Evolutionary conservation across 228 moss, liverwort and hornwort species (phyloP).

Genomic region (Sphagnum magellanicum): DNA sequence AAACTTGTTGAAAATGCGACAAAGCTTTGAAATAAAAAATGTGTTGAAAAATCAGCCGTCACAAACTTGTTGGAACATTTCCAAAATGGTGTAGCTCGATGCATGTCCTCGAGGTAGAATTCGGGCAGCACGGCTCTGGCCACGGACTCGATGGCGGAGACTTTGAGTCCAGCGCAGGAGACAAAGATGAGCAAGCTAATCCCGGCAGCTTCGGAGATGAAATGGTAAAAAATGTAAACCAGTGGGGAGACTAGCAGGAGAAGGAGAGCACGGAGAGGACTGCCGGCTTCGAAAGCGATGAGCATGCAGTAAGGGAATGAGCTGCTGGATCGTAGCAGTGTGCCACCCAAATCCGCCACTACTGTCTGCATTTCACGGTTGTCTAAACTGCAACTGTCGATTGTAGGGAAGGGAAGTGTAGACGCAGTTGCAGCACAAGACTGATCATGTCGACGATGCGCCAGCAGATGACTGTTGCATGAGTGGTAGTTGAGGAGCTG

Average conservation of each 20-base stretch:
- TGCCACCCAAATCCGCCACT: constrained; percentile 36
- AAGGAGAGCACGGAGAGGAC: constrained; percentile 28
- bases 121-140: constrained; percentile 35
- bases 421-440: not conserved
- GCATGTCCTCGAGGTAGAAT: constrained; percentile 49
- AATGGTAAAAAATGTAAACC: constrained; percentile 27
- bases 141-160: constrained; percentile 29
- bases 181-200: constrained; percentile 43
- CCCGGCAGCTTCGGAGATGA: constrained; percentile 30
- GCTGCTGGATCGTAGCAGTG: constrained; percentile 19
- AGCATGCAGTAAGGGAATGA: constrained; percentile 46
- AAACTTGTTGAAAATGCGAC: no score
- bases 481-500: no score
- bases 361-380: constrained; percentile 19
- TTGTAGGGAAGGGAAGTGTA: constrained; percentile 6
- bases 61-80: constrained; percentile 46
- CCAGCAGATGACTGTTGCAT: no score
- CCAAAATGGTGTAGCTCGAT: constrained; percentile 4
- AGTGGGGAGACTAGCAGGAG: constrained; percentile 27
- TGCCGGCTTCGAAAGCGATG: constrained; percentile 45
- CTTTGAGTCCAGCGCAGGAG: constrained; percentile 27
- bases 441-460: no score
- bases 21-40: no score
- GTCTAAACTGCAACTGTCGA: constrained; percentile 18
- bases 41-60: constrained; percentile 28